Base-by-base conservation (phyloP, 257 asterid genomes). In the Solanum okadae region DNA sequence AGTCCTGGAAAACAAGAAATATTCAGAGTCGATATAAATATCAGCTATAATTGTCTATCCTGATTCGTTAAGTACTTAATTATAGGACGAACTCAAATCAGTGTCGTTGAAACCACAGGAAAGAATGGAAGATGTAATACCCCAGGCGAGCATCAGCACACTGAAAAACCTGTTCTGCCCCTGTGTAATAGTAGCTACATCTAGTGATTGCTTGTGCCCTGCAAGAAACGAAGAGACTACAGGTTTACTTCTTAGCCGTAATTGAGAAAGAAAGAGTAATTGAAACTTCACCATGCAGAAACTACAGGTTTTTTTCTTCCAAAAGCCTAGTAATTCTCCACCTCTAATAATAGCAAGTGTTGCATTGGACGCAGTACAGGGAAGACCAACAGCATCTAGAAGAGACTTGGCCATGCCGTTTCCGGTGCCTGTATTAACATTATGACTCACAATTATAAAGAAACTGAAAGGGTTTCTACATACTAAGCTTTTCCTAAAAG, bases 381-480 rank as follows among this genome's bases (percentile, higher is more conserved):
- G 95, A 88, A 93, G 93, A 56, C 95, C 98, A 88, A 92, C 92
- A 6, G 98, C 93, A 92, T 97, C 98, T 83, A 96, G 94, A 87
- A 97, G 96, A 42, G 99, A 97, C 91, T 97, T 97, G 31, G 88
- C 98, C 98, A 97, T 94, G 88, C 99, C 99, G 84, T 97, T 97
- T 92, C 99, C 99, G 88, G 99, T 94, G 79, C 99, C 99, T 97
- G 90, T 86, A 49, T 81, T 44, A 77, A 77, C 23, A 77, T n/a
- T 44, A 27, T 16, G 67, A 5, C 85, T 25, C 27, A 46, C 40
- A 46, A 81, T 81, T 81, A 46, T 29, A 44, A 42, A 27, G 61
- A 15, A 9, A 15, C 14, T 7, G 15, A 44, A 44, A 79, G 65
- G 61, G 67, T 27, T 81, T 16, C 40, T 27, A 81, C 18, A 8